Base-by-base conservation (phyloP, 805 yeast species). In the Barnettozyma botsteinii region DNA sequence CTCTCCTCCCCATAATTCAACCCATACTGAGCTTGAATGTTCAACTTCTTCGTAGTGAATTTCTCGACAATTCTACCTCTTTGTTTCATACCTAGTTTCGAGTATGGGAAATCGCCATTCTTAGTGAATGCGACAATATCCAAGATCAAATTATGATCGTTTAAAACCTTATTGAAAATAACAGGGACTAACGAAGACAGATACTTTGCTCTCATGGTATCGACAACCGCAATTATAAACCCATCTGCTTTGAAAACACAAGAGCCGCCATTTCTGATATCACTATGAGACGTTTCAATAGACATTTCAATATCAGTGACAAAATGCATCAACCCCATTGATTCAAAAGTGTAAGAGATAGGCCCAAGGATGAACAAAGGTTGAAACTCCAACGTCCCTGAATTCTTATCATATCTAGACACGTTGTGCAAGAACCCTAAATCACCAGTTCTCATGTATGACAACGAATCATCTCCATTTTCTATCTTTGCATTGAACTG, bases 391-490 rank as follows among this genome's bases (percentile, higher is more conserved):
- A 63, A 55, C 21, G 55, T 59, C 8, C 56, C 72, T 23, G 33
- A 22, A 54, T 61, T 71, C 56, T 60, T 54, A 38, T 65, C 57
- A 56, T 71, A 52, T 38, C 71, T 62, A 4, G 74, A 69, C 5
- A 87, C 79, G 17, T 79, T 81, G 53, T 88, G 95, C 40, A 93
- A 68, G 57, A 93, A 93, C 0, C 99, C 99, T 27, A 93, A 66
- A 56, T 93, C 97, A 1, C 98, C 98, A 0, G 98, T 93, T 48
- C 98, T 70, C 49, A 85, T 66, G 59, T 85, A 93, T 3, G 73
- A 66, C 38, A 79, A 62, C 1, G 75, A 77, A 10, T 75, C 71
- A 52, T 82, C 80, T 15, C 82, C 85, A 29, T 75, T 82, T 2
- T 59, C 71, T 14, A 89, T 75, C 39, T 69, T 73, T 13, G 88